phyloP scores from a whole-genome alignment of 164 flowering plant species.

The Magnolia officinalis region DNA sequence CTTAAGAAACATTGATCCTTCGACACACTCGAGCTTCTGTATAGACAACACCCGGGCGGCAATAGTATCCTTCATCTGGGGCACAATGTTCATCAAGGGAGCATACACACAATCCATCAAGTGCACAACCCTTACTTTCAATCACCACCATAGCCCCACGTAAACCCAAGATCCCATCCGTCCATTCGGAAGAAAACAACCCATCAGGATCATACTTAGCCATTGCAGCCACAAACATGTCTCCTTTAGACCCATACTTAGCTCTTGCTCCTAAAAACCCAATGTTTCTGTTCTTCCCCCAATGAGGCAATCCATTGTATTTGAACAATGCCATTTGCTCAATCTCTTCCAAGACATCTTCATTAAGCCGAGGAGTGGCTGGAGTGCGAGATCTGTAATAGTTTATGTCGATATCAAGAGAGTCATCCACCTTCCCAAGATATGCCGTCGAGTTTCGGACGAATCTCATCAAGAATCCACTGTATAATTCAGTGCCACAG shows the following conservation, averaged over 20 bases:
- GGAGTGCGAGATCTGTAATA: constrained; percentile 11
- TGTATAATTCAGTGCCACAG: constrained; percentile 11
- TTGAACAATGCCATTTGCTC: constrained; percentile 17
- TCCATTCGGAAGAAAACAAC: neutral
- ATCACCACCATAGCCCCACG: neutral
- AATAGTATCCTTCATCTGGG: constrained; percentile 9
- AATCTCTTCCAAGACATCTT: constrained; percentile 14
- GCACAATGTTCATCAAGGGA: constrained; percentile 15
- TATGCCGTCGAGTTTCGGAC: constrained; percentile 12
- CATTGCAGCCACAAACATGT: constrained; percentile 8
- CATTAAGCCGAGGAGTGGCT: constrained; percentile 3
- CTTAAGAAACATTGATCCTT: constrained; percentile 5
- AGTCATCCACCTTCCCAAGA: constrained; percentile 9
- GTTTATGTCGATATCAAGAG: constrained; percentile 11
- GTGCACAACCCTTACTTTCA: constrained; percentile 8
- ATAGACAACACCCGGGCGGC: constrained; percentile 11
- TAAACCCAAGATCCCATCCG: constrained; percentile 4
- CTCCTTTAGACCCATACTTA: constrained; percentile 2
- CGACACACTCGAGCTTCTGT: constrained; percentile 9
- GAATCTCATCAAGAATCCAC: constrained; percentile 9
- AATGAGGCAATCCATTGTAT: constrained; percentile 12
- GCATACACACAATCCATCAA: constrained; percentile 16
- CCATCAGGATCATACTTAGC: constrained; percentile 10
- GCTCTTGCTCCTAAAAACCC: constrained; percentile 2
- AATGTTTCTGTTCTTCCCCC: constrained; percentile 17